Conservation (phyloP, 768 basidiomycete species). For the Termitomyces sp. region DNA sequence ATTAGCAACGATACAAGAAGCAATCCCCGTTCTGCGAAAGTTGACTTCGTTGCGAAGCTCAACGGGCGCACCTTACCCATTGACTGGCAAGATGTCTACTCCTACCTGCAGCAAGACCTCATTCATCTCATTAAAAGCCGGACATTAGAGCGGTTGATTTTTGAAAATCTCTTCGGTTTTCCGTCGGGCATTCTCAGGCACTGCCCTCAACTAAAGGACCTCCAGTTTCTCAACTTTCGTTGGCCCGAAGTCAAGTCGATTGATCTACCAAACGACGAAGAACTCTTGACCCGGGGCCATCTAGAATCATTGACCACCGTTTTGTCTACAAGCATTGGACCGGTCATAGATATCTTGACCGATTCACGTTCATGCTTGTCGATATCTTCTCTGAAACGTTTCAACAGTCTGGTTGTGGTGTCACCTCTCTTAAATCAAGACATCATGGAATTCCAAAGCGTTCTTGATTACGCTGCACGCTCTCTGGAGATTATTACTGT, state of each 20-base stretch:
- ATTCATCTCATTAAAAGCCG: neutral
- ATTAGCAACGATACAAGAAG: neutral
- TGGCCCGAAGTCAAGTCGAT: neutral
- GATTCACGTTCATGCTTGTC: neutral
- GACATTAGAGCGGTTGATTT: neutral
- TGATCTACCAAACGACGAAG: neutral
- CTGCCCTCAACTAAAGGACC: conserved; percentile 2
- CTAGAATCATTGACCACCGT: neutral
- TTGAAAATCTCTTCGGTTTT: neutral
- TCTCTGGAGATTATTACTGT: neutral
- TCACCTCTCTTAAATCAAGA: neutral
- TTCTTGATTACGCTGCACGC: neutral
- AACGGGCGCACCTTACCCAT: too few species aligned
- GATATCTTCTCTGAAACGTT: conserved; percentile 1
- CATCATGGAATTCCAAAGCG: neutral
- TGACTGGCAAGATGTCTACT: neutral
- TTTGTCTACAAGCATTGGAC: neutral
- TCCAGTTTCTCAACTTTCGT: neutral
- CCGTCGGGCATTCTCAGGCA: neutral
- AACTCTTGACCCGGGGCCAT: neutral
- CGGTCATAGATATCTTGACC: neutral
- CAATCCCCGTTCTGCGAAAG: neutral
- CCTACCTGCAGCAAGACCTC: neutral
- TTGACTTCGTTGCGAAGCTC: neutral
- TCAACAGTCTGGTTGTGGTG: neutral